Conservation (phyloP, 139 green algal genomes). For the Diplosphaera chodatii region DNA sequence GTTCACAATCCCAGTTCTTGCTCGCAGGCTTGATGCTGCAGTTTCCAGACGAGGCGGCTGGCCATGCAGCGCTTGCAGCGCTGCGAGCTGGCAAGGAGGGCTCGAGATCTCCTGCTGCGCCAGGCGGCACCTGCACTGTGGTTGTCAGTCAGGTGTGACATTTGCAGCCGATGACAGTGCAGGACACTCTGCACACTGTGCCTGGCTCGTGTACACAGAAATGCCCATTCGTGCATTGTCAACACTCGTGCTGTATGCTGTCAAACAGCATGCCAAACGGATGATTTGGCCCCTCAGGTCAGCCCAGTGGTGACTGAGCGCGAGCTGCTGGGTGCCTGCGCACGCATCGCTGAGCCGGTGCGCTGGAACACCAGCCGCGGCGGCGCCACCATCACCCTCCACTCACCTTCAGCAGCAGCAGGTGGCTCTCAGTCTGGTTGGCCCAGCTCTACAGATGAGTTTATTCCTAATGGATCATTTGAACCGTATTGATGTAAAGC, state of each 20-base stretch:
- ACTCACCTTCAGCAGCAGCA: background rate
- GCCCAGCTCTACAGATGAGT: too few relatives aligned
- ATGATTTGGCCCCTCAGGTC: background rate
- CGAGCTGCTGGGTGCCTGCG: background rate
- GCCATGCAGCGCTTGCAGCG: background rate
- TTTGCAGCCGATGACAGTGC: too few relatives aligned
- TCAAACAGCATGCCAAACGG: too few relatives aligned
- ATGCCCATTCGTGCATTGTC: too few relatives aligned
- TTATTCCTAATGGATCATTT: too few relatives aligned
- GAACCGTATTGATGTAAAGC: too few relatives aligned
- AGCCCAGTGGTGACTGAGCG: background rate
- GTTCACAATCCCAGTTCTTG: too few relatives aligned
- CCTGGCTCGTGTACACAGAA: too few relatives aligned
- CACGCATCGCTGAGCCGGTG: background rate
- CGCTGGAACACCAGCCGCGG: background rate
- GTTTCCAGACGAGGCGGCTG: background rate
- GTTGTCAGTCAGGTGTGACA: background rate
- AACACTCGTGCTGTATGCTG: too few relatives aligned
- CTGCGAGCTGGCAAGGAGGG: background rate
- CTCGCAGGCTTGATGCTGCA: background rate
- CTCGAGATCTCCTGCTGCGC: too few relatives aligned
- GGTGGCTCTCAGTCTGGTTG: too few relatives aligned
- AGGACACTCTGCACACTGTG: too few relatives aligned
- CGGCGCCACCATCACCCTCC: background rate
- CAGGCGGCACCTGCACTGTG: background rate